Evolutionary conservation across 2,329 filamentous ascomycete species (phyloP), one percentile per base, ranked within the genome.

Genomic region (Polytolypa hystricis): DNA sequence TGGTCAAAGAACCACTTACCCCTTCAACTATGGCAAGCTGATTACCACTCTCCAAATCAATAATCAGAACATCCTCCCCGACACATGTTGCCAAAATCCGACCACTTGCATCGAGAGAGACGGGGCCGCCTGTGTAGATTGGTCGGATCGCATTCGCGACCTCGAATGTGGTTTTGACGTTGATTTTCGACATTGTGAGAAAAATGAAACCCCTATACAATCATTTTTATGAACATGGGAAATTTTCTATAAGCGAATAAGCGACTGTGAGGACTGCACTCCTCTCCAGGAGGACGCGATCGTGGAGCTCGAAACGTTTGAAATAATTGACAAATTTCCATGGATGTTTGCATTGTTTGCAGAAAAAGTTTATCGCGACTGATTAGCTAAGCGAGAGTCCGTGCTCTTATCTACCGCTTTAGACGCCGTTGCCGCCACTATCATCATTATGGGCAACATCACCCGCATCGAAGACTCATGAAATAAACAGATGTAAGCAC

Each of bases 1-100:
- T 18, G 25, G 32, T 28, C 20, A 38, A n/a, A 18, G 54, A 60
- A 19, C 10, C 44, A 61, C 71, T 51, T 67, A 91, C 84, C 46
- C 89, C 89, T 67, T 96, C 89, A 50, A 96, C 78, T 49, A 80
- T 78, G 20, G 80, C 83, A 41, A 96, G 69, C 57, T 91, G 82
- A 50, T 76, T 77, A 26, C 89, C 87, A 23, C 80, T 91, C 48
- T 79, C 73, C 45, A 93, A 70, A 60, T 95, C 79, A 16, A 89
- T 91, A 48, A 98, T 67, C 37, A 96, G 66, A 12, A 78, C 87
- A 73, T 95, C 85, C 58, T 98, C 91, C 23, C 84, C 86, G n/a
- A 96, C 66, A 23, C 83, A 86, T 16, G 86, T 86, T 29, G 86
- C 89, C 37, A 98, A 71, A 44, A 96, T 75, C 50, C 76, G 75